phyloP scores from a whole-genome alignment of 2,329 filamentous ascomycete species.

The Tympanopsis confertula region DNA sequence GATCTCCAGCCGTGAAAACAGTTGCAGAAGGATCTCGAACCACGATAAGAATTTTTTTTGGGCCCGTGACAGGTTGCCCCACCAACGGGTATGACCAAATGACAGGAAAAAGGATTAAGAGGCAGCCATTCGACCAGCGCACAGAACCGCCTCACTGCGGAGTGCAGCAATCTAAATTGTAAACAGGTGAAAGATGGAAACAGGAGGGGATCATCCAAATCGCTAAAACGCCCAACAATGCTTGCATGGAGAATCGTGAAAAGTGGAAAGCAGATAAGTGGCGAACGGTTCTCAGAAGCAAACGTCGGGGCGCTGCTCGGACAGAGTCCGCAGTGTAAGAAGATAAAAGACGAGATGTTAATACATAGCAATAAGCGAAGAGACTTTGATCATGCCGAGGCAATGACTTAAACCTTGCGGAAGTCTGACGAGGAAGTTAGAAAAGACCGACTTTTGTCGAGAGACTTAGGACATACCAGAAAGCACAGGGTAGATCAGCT shows the following conservation, averaged over 20 bases:
- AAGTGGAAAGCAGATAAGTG: constrained; percentile 7
- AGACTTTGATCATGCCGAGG: constrained; percentile 1
- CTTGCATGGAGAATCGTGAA: constrained; percentile 24
- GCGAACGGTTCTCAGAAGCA: constrained; percentile 4
- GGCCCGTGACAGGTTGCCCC: too few relatives aligned
- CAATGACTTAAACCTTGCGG: constrained; percentile 40
- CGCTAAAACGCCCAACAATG: constrained; percentile 30
- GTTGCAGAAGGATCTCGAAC: too few relatives aligned
- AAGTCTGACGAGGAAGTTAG: constrained; percentile 33
- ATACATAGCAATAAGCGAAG: constrained; percentile 3
- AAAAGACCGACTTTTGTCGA: constrained; percentile 4
- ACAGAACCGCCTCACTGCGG: constrained; percentile 24
- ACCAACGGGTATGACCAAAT: constrained; percentile 9
- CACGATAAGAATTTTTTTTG: too few relatives aligned
- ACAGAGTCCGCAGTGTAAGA: too few relatives aligned
- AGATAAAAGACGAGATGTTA: background rate
- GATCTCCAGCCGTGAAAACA: too few relatives aligned
- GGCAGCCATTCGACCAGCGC: constrained; percentile 26
- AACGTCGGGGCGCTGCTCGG: too few relatives aligned
- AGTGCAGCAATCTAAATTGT: constrained; percentile 25
- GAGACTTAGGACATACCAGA: constrained; percentile 49
- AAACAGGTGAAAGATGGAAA: constrained; percentile 10
- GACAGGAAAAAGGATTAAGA: constrained; percentile 12
- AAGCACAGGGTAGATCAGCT: constrained; percentile 93
- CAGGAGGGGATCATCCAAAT: constrained; percentile 12